Base-by-base conservation (phyloP, 306 rosid genomes). In the Prinsepia uniflora region DNA sequence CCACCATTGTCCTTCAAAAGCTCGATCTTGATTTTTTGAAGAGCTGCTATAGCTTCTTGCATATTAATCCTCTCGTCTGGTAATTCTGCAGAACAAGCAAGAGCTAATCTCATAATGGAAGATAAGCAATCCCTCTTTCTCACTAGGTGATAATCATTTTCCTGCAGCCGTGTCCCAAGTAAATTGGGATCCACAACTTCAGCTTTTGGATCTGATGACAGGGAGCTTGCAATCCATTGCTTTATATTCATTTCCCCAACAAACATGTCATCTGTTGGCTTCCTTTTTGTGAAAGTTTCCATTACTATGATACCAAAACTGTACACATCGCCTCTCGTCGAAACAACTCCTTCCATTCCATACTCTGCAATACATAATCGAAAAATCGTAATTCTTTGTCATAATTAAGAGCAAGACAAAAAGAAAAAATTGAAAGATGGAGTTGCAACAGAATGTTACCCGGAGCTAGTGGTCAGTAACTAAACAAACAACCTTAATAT, bases 191-290 rank as follows among this genome's bases (percentile, higher is more conserved):
- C 76, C 6, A 57, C n/a, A 46, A 57, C 55, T 57, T 72, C 14
- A 57, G 12, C 15, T 10, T 52, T 24, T 56, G 75, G 4, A 65
- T 70, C 24, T 12, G 67, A 57, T 13, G 20, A 18, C 14, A 66
- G 0, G 34, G 71, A 36, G 3, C 64, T 30, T 10, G 14, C 12
- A 1, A 77, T 65, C 81, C 76, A 71, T 19, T 5, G 45, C 54
- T 34, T 77, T 48, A 77, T 2, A 18, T 30, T 71, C 76, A 56
- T 44, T 15, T 65, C 73, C 36, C 67, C 72, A 6, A 0, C 55
- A 15, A 77, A 71, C 68, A 71, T 77, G 2, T 65, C 72, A 71
- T 63, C 41, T 8, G 81, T 71, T 24, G 76, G 81, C 30, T 47
- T 47, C 53, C 7, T 71, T 11, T 14, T 65, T 64, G 76, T 77